Percentiles rank a stretch among this genome's conserved stretches.
Evolutionary conservation across 1,284 basidiomycete species (phyloP).

Genomic region (Microbotryum lychnidis-dioicae): DNA sequence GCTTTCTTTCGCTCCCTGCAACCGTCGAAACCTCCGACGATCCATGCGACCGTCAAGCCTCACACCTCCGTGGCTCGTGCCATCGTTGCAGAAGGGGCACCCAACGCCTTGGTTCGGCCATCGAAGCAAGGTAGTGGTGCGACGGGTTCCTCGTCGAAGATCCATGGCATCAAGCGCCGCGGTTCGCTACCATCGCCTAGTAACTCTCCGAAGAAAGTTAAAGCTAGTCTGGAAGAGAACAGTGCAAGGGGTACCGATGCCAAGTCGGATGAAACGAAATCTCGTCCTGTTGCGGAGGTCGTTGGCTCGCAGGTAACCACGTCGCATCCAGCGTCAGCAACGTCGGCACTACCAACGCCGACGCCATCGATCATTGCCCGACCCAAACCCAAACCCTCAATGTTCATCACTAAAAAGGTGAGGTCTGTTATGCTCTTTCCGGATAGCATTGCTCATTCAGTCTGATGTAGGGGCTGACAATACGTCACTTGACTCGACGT

Average conservation of each 20-base stretch:
- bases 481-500: no score
- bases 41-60: not conserved
- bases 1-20: not conserved
- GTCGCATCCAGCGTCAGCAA: no score
- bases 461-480: no score
- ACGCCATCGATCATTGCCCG: not conserved
- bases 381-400: slow-evolving; percentile 3
- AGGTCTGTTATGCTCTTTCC: no score
- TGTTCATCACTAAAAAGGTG: slow-evolving; percentile 5
- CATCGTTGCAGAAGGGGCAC: not conserved
- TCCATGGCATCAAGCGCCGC: not conserved
- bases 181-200: not conserved
- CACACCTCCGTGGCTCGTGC: not conserved
- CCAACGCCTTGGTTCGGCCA: not conserved
- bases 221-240: not conserved
- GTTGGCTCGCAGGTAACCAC: not conserved
- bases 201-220: not conserved
- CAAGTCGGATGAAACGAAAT: not conserved
- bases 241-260: not conserved
- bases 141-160: no score
- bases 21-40: not conserved
- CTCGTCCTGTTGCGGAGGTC: not conserved
- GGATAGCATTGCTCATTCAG: no score
- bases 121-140: no score
- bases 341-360: not conserved